These are phyloP conservation scores for Suillus decipiens DNA, from an alignment of 768 basidiomycete species.

Conservation along the genomic window DNA sequence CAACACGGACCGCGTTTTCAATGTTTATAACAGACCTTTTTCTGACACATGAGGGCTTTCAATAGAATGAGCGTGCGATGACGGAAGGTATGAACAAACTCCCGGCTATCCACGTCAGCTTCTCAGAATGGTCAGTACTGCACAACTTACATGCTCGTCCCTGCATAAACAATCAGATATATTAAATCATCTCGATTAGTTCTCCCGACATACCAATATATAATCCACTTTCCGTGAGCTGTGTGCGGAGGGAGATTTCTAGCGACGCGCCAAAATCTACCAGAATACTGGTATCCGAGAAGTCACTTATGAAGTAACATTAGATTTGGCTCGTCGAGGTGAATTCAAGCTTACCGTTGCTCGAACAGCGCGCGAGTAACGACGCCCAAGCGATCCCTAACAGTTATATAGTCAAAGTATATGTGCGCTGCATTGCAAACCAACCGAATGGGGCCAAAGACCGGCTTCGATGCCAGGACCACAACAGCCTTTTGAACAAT, in stretches of 20 bases:
- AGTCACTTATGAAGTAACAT: constrained; percentile 57
- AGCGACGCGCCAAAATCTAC: constrained; percentile 82
- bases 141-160: constrained; percentile 63
- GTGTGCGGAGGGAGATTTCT: constrained; percentile 71
- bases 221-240: constrained; percentile 88
- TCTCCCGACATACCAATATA: constrained; percentile 80
- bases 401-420: constrained; percentile 10
- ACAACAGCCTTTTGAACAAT: constrained; percentile 99
- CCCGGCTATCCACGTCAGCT: constrained; percentile 49
- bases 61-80: constrained; percentile 91
- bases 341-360: constrained; percentile 53
- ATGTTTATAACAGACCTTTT: constrained; percentile 57
- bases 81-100: constrained; percentile 91
- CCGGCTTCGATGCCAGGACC: constrained; percentile 85
- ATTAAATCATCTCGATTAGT: background rate
- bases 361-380: constrained; percentile 91
- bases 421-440: constrained; percentile 9
- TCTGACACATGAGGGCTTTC: constrained; percentile 93
- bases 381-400: constrained; percentile 88
- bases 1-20: constrained; percentile 10
- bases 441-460: constrained; percentile 92
- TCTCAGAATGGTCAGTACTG: constrained; percentile 28
- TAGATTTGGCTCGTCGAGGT: background rate
- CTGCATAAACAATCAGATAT: constrained; percentile 35
- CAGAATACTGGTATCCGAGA: constrained; percentile 84